phyloP scores from a whole-genome alignment of 345 rosid species.

The Ceriops zippeliana region DNA sequence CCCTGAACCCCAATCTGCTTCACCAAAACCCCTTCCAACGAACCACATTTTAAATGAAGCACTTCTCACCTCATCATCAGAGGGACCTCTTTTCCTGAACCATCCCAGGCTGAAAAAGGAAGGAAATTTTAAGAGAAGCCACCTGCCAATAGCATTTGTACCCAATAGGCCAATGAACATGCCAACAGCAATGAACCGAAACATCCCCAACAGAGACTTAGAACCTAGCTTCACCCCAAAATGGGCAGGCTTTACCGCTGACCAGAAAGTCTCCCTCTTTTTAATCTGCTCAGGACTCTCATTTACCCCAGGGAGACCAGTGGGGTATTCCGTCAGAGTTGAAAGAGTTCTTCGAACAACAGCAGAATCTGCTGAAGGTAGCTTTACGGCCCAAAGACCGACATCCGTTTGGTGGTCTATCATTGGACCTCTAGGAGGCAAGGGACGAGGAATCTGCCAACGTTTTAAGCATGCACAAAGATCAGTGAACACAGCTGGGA shows the following conservation, averaged over 20 bases:
- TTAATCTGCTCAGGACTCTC: conserved; percentile 57
- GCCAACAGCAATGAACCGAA: conserved; percentile 48
- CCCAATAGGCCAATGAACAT: conserved; percentile 58
- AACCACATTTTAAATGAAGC: conserved; percentile 95
- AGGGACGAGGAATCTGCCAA: conserved; percentile 75
- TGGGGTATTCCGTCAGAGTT: conserved; percentile 55
- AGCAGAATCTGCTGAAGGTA: conserved; percentile 83
- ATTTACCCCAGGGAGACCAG: conserved; percentile 65
- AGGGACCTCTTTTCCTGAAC: conserved; percentile 78
- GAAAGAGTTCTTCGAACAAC: conserved; percentile 80
- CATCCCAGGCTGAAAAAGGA: conserved; percentile 77
- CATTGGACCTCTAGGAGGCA: conserved; percentile 53
- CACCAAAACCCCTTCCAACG: conserved; percentile 69
- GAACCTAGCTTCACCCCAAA: conserved; percentile 76
- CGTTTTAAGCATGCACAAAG: neutral
- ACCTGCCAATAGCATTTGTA: conserved; percentile 53
- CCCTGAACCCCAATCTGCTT: conserved; percentile 37
- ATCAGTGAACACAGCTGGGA: too few species aligned
- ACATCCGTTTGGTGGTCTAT: conserved; percentile 66
- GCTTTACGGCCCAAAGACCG: conserved; percentile 77
- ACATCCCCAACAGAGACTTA: conserved; percentile 53
- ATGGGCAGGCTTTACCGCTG: conserved; percentile 62
- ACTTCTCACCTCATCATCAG: conserved; percentile 73
- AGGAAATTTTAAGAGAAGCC: conserved; percentile 82
- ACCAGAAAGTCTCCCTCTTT: conserved; percentile 72